These are phyloP conservation scores for Dissophora globulifera DNA, from an alignment of 192 early-diverging fungal species.

Conservation along the genomic window DNA sequence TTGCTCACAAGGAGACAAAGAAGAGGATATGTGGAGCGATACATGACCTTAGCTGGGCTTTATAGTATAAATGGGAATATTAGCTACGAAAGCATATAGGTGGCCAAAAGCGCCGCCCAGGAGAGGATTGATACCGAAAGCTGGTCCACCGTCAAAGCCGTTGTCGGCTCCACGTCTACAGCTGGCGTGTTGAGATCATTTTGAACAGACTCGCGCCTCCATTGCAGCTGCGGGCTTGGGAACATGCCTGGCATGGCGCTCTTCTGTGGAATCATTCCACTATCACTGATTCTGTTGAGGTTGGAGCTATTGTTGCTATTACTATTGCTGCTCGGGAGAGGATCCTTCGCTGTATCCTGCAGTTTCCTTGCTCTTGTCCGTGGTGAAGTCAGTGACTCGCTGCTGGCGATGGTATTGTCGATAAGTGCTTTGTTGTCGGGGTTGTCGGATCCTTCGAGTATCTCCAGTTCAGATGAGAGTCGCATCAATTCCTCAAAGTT, in stretches of 20 bases:
- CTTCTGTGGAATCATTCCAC: neutral
- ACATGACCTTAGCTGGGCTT: too few species aligned
- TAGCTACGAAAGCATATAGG: conserved; percentile 42
- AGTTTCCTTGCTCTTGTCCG: neutral
- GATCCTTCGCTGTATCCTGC: too few species aligned
- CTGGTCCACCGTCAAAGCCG: conserved; percentile 5
- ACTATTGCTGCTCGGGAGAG: too few species aligned
- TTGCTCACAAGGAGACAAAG: too few species aligned
- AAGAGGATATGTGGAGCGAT: too few species aligned
- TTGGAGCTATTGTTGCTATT: neutral
- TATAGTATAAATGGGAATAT: too few species aligned
- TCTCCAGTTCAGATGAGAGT: conserved; percentile 14
- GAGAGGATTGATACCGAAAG: conserved; percentile 29
- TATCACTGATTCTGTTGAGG: neutral
- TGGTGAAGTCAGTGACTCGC: neutral
- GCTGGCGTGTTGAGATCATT: neutral
- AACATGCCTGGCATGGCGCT: conserved; percentile 39
- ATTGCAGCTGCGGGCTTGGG: conserved; percentile 1
- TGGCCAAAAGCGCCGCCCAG: conserved; percentile 35
- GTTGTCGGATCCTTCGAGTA: neutral
- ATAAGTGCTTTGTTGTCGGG: neutral
- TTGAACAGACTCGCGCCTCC: neutral
- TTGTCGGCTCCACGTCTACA: too few species aligned
- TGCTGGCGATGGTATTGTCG: neutral
- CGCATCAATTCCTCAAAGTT: conserved; percentile 29